Evolutionary conservation across 2,329 filamentous ascomycete genomes (phyloP).

Genomic region (Myriosclerotinia curreyana): DNA sequence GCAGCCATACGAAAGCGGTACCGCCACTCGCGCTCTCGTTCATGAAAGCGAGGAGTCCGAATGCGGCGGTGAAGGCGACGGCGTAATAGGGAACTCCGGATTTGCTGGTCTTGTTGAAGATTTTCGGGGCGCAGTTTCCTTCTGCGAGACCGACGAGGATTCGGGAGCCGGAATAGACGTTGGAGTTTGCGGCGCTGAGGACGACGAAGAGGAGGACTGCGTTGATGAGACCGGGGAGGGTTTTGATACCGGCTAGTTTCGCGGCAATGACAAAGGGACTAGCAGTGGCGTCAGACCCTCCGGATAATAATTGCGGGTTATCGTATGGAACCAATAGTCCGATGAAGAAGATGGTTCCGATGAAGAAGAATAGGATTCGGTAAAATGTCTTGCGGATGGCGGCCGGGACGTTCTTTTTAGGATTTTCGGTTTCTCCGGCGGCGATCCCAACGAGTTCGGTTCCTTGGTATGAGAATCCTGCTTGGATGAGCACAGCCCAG

Average conservation of each 20-base stretch:
- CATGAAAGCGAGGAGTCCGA: constrained; percentile 65
- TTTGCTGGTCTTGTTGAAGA: constrained; percentile 52
- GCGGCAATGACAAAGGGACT: constrained; percentile 62
- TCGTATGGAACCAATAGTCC: constrained; percentile 59
- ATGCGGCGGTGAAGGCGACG: constrained; percentile 51
- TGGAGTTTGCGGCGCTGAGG: constrained; percentile 57
- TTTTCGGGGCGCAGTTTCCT: constrained; percentile 53
- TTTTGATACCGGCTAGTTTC: constrained; percentile 52
- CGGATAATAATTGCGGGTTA: constrained; percentile 47
- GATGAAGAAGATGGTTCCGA: constrained; percentile 52
- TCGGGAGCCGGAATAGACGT: constrained; percentile 54
- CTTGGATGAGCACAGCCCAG: constrained; percentile 55
- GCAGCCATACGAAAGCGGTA: constrained; percentile 67
- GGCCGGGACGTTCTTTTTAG: constrained; percentile 56
- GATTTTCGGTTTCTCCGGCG: constrained; percentile 63
- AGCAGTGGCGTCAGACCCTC: constrained; percentile 49
- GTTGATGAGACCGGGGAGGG: constrained; percentile 58
- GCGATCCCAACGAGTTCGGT: constrained; percentile 65
- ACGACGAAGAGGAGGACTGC: constrained; percentile 59
- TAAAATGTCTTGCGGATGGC: constrained; percentile 66
- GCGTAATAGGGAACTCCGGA: constrained; percentile 53
- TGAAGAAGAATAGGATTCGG: constrained; percentile 49
- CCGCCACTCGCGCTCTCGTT: constrained; percentile 59
- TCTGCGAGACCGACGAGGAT: constrained; percentile 56
- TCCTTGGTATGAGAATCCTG: constrained; percentile 57